Conservation (phyloP, 345 rosid species). For the Turnera subulata region DNA sequence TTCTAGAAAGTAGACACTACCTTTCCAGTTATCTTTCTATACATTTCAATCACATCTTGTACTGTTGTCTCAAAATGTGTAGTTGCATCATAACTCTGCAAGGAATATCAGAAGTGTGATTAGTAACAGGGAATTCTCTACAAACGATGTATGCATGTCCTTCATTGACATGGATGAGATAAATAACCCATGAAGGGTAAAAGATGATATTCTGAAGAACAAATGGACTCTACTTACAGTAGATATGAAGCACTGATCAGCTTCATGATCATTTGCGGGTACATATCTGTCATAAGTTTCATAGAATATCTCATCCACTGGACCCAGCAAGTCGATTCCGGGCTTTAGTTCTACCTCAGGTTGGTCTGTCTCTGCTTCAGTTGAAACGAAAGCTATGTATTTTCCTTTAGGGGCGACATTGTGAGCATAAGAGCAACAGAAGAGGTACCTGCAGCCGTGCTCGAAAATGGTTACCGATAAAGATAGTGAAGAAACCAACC, state of each 20-base stretch:
- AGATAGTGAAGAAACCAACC: not conserved
- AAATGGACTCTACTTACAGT: constrained; percentile 37
- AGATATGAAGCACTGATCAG: constrained; percentile 81
- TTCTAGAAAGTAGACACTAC: constrained; percentile 23
- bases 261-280: constrained; percentile 44
- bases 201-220: not conserved
- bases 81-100: constrained; percentile 81
- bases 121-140: not conserved
- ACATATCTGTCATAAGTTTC: constrained; percentile 79
- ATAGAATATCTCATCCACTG: constrained; percentile 73
- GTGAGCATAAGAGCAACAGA: constrained; percentile 93
- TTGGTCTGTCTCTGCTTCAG: constrained; percentile 85
- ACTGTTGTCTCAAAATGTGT: constrained; percentile 86
- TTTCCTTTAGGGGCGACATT: constrained; percentile 89
- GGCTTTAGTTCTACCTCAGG: constrained; percentile 83
- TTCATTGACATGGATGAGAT: no score
- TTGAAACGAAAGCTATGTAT: constrained; percentile 84
- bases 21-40: constrained; percentile 85
- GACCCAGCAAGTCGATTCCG: constrained; percentile 71
- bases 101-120: constrained; percentile 5
- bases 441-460: constrained; percentile 63
- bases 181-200: not conserved
- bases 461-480: not conserved
- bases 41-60: constrained; percentile 66
- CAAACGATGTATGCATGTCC: no score